These are phyloP conservation scores for Pterulicium gracile DNA, from an alignment of 1,284 basidiomycete genomes.

Conservation along the genomic window DNA sequence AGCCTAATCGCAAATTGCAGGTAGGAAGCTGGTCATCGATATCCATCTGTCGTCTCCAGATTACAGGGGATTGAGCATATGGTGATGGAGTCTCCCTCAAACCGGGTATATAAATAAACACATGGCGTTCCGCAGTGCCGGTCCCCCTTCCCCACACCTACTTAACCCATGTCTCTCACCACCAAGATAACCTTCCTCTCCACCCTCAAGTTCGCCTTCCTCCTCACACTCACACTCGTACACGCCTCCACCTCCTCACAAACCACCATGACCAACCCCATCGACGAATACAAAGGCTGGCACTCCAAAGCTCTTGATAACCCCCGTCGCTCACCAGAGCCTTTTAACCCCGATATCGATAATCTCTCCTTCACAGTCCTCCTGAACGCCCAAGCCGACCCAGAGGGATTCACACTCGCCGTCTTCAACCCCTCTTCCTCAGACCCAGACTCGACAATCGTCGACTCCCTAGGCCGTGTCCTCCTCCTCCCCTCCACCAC, in stretches of 20 bases:
- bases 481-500: not conserved
- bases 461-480: not conserved
- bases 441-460: not conserved
- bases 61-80: too few species aligned
- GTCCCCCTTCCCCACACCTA: too few species aligned
- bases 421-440: not conserved
- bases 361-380: not conserved
- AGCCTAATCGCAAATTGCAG: too few species aligned
- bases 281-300: not conserved
- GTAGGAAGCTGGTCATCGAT: too few species aligned
- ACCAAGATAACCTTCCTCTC: too few species aligned
- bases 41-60: too few species aligned
- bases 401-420: not conserved
- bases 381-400: not conserved
- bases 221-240: too few species aligned
- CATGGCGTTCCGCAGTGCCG: too few species aligned
- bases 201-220: not conserved
- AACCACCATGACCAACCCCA: not conserved
- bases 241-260: not conserved
- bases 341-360: not conserved
- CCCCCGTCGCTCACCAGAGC: not conserved
- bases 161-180: too few species aligned
- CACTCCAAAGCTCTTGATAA: not conserved
- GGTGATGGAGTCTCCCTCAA: too few species aligned
- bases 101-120: too few species aligned